phyloP scores from a whole-genome alignment of 2,329 filamentous ascomycete genomes.

The Drechslerella coelobrocha region DNA sequence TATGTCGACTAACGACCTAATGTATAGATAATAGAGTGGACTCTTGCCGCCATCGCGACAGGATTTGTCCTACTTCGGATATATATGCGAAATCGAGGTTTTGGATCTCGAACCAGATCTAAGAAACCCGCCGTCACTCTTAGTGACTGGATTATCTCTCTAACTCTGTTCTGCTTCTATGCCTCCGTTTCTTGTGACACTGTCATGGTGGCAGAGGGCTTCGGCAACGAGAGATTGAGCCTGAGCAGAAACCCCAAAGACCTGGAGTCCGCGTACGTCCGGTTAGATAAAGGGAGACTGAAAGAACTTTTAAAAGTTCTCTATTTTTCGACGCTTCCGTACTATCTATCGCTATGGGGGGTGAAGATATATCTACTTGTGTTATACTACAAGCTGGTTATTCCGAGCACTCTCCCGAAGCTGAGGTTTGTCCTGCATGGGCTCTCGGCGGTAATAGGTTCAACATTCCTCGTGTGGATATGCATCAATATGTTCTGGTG shows the following conservation, averaged over 20 bases:
- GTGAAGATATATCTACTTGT: slow-evolving; percentile 21
- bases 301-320: slow-evolving; percentile 18
- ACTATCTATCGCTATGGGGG: slow-evolving; percentile 28
- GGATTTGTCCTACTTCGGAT: slow-evolving; percentile 15
- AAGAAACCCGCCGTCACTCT: slow-evolving; percentile 5
- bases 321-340: slow-evolving; percentile 13
- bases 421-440: slow-evolving; percentile 5
- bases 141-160: slow-evolving; percentile 18
- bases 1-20: not conserved
- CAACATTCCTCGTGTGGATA: slow-evolving; percentile 16
- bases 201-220: slow-evolving; percentile 14
- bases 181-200: slow-evolving; percentile 17
- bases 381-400: slow-evolving; percentile 27
- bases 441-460: not conserved
- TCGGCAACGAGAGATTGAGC: slow-evolving; percentile 9
- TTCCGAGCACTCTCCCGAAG: slow-evolving; percentile 4
- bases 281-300: not conserved
- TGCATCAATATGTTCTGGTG: slow-evolving; percentile 32
- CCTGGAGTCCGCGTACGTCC: slow-evolving; percentile 10
- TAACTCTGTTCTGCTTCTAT: slow-evolving; percentile 28
- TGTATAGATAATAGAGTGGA: slow-evolving; percentile 18
- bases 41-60: slow-evolving; percentile 14
- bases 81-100: slow-evolving; percentile 21
- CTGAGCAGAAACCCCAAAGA: not conserved
- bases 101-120: not conserved